Evolutionary conservation across 148 eudicot species (phyloP), one percentile per base, ranked within the genome.

Genomic region (Amaranthus hypochondriacus): DNA sequence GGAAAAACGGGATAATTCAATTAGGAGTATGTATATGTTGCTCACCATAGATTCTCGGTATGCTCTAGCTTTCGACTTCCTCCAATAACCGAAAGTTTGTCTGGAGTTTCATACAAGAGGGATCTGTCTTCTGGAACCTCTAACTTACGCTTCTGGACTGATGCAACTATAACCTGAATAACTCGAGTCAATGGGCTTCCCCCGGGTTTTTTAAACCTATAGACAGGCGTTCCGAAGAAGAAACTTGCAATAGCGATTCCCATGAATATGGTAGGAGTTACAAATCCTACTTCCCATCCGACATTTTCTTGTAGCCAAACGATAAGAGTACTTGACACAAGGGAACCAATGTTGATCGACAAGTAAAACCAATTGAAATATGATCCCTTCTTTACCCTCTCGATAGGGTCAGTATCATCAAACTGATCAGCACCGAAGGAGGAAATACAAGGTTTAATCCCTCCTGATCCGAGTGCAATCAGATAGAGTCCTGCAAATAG

Each of bases 371-470:
- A 83, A 57, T 80, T 80, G 67, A 80, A 79, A 68, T 75, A 84
- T 0, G 82, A 84, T 18, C 86, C 84, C 62, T 81, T 81, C 77
- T 74, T 81, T 11, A 76, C 75, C 74, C 78, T 78, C 76, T 81
- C 84, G 48, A 28, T 48, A 7, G 87, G 71, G 66, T 81, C 84
- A 7, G 82, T 84, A 51, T 81, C 84, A 47, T 84, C 84, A 70
- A 84, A 84, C 72, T 84, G 86, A 75, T 84, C 86, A 8, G 87
- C 84, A 43, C 87, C 87, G 48, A 85, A 80, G 9, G 87, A 81
- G 55, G 85, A 85, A 77, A 85, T 85, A 68, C 87, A 82, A 1
- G 87, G 85, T 68, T 85, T 85, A 62, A 82, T 85, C 63, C 87
- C 87, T 12, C 87, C 87, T 43, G 81, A 79, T 64, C 87, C 87